Evolutionary conservation across 257 asterid species (phyloP).

Genomic region (Ilex asprella): DNA sequence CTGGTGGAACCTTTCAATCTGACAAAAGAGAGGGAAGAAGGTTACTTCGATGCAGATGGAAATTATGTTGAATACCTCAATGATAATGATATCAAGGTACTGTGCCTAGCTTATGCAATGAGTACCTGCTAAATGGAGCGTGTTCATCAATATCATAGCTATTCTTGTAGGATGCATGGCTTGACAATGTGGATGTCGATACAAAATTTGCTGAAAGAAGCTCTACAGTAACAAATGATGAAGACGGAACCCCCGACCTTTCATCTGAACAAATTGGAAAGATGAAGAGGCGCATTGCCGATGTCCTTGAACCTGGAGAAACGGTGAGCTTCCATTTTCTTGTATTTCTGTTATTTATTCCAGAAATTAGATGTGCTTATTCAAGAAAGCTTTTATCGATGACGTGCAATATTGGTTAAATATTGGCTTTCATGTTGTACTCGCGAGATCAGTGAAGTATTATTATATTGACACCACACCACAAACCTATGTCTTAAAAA

Average conservation of each 20-base stretch:
- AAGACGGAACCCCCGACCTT: constrained; percentile 59
- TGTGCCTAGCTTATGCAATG: background rate
- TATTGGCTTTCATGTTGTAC: too few relatives aligned
- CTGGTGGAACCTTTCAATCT: constrained; percentile 80
- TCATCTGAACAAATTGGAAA: constrained; percentile 63
- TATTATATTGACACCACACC: too few relatives aligned
- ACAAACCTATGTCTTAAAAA: too few relatives aligned
- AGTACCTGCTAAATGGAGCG: background rate
- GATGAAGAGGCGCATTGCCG: constrained; percentile 87
- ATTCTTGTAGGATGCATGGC: constrained; percentile 91
- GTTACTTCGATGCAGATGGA: constrained; percentile 85
- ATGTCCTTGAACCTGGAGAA: constrained; percentile 86
- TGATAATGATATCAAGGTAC: constrained; percentile 69
- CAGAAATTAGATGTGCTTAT: background rate
- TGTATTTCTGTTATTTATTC: background rate
- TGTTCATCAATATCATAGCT: constrained; percentile 12
- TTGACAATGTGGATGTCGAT: constrained; percentile 65
- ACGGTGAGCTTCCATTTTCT: constrained; percentile 35
- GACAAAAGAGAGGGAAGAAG: constrained; percentile 86
- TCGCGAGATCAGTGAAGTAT: too few relatives aligned
- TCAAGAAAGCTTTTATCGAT: background rate
- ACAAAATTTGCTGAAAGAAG: constrained; percentile 31
- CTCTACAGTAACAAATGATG: constrained; percentile 21
- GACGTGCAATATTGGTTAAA: too few relatives aligned
- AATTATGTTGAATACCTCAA: constrained; percentile 76